phyloP scores from a whole-genome alignment of 139 green algal genomes.

The Micromonas pusilla region DNA sequence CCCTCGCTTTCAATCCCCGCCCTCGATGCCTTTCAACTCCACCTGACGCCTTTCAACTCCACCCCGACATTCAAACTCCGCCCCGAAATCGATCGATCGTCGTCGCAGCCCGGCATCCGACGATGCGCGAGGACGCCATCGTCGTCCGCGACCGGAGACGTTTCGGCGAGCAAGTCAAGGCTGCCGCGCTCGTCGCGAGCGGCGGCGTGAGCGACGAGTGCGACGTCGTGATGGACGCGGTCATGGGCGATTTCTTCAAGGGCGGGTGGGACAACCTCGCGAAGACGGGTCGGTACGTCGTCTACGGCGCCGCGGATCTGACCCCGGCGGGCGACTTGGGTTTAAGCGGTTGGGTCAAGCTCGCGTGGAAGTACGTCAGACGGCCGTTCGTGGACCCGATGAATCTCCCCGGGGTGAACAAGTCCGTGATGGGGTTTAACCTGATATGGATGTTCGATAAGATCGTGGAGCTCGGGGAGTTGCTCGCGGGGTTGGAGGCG shows the following conservation, averaged over 20 bases:
- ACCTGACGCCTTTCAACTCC: too few species aligned
- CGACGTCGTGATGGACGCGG: slow-evolving; percentile 41
- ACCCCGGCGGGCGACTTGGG: slow-evolving; percentile 28
- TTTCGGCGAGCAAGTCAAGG: slow-evolving; percentile 30
- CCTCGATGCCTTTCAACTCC: too few species aligned
- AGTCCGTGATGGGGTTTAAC: slow-evolving; percentile 39
- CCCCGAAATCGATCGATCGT: too few species aligned
- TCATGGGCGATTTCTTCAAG: slow-evolving; percentile 36
- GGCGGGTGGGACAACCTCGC: slow-evolving; percentile 9
- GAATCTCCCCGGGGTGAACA: slow-evolving; percentile 44
- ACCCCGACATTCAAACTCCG: too few species aligned
- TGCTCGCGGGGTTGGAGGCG: slow-evolving; percentile 37
- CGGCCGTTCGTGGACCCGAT: slow-evolving; percentile 39
- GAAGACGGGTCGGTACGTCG: slow-evolving; percentile 24
- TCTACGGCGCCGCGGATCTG: slow-evolving; percentile 39
- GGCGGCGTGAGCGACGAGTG: background rate
- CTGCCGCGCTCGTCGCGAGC: background rate
- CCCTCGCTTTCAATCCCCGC: too few species aligned
- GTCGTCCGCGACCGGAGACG: slow-evolving; percentile 7
- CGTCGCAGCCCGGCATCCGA: background rate
- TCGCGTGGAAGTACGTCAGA: slow-evolving; percentile 23
- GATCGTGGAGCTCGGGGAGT: slow-evolving; percentile 18
- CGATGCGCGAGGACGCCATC: background rate
- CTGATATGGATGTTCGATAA: slow-evolving; percentile 35
- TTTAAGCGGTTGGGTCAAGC: slow-evolving; percentile 29